These are phyloP conservation scores for Vitis cinerea DNA, from an alignment of 164 flowering plant genomes.

Conservation along the genomic window DNA sequence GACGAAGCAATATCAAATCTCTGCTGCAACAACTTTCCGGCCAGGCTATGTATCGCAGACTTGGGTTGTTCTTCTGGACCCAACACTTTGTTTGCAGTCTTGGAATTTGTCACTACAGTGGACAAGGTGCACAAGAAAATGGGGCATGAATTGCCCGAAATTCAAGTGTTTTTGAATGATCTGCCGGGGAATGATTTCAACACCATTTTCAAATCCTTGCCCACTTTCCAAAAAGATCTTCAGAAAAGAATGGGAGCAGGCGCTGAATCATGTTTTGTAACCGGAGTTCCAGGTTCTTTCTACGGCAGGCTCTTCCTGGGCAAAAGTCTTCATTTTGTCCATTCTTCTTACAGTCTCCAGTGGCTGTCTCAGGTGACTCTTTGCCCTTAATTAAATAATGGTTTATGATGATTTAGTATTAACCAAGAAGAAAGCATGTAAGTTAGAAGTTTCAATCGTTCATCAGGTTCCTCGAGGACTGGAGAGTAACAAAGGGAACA, in stretches of 20 bases:
- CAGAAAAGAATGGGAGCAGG: conserved; percentile 21
- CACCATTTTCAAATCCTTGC: conserved; percentile 41
- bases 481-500: conserved; percentile 46
- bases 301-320: conserved; percentile 54
- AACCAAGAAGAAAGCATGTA: neutral
- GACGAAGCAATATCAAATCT: conserved; percentile 38
- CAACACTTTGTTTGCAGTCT: conserved; percentile 45
- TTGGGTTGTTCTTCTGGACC: conserved; percentile 81
- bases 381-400: neutral
- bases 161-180: conserved; percentile 52
- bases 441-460: neutral
- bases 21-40: conserved; percentile 15
- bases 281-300: conserved; percentile 62
- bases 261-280: conserved; percentile 34
- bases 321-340: conserved; percentile 49
- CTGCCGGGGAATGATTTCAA: conserved; percentile 73
- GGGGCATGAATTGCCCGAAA: conserved; percentile 29
- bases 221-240: conserved; percentile 24
- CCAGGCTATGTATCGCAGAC: conserved; percentile 46
- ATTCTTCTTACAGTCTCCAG: conserved; percentile 60
- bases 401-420: too few species aligned
- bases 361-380: conserved; percentile 63
- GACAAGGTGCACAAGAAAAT: conserved; percentile 7
- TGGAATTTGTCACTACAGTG: conserved; percentile 33
- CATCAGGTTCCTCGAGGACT: conserved; percentile 50